phyloP scores from a whole-genome alignment of 2,329 filamentous ascomycete species.

The Tympanopsis confertula region DNA sequence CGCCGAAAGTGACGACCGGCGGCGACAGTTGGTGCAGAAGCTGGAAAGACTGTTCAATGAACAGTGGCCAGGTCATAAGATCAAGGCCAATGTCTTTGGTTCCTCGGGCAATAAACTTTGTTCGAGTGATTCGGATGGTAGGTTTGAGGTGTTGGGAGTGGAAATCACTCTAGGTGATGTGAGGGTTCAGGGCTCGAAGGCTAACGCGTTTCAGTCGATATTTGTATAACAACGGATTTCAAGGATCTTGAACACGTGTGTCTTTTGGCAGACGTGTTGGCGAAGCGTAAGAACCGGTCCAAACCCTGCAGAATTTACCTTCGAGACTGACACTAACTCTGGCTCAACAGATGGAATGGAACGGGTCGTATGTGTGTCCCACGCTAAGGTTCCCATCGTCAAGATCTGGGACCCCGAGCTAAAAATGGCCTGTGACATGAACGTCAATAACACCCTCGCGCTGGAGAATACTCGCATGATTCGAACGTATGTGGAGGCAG shows the following conservation, averaged over 20 bases:
- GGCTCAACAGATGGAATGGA: slow-evolving; percentile 73
- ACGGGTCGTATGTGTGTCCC: slow-evolving; percentile 85
- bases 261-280: slow-evolving; percentile 74
- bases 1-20: slow-evolving; percentile 62
- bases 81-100: slow-evolving; percentile 89
- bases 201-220: slow-evolving; percentile 60
- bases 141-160: slow-evolving; percentile 17
- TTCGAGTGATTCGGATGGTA: slow-evolving; percentile 92
- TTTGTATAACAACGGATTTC: slow-evolving; percentile 89
- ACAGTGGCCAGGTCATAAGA: slow-evolving; percentile 83
- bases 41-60: slow-evolving; percentile 78
- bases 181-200: too few relatives aligned
- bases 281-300: slow-evolving; percentile 58
- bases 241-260: slow-evolving; percentile 83
- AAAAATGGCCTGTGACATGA: slow-evolving; percentile 86
- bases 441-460: slow-evolving; percentile 92
- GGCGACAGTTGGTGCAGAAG: slow-evolving; percentile 70
- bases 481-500: slow-evolving; percentile 87
- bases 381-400: slow-evolving; percentile 93
- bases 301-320: not conserved
- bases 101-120: slow-evolving; percentile 92
- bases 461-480: slow-evolving; percentile 97
- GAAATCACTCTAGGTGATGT: not conserved
- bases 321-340: slow-evolving; percentile 18
- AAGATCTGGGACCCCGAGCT: slow-evolving; percentile 97